phyloP scores from a whole-genome alignment of 768 basidiomycete species.

The Naganishia onofrii region DNA sequence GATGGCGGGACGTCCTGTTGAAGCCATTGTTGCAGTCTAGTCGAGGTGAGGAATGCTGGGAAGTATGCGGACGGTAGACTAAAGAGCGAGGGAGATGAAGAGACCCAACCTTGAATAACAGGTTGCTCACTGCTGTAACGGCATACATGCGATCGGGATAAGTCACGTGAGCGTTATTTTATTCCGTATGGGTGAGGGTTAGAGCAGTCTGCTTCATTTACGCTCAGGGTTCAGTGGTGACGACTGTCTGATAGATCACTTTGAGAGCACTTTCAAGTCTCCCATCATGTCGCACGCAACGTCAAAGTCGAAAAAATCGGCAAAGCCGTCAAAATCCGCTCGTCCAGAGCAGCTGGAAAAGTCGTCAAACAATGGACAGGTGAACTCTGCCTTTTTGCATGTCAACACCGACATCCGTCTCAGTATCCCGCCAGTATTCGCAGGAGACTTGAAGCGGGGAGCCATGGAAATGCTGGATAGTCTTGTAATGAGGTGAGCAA shows the following conservation, averaged over 20 bases:
- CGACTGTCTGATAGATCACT: not conserved
- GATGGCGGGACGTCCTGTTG: conserved; percentile 24
- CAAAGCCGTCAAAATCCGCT: not conserved
- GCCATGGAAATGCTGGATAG: conserved; percentile 87
- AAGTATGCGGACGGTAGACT: too few species aligned
- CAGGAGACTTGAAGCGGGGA: conserved; percentile 67
- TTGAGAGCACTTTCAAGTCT: not conserved
- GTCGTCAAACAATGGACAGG: not conserved
- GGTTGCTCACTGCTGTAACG: not conserved
- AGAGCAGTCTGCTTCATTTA: conserved; percentile 9
- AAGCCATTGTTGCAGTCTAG: not conserved
- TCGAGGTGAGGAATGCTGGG: not conserved
- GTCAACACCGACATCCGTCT: conserved; percentile 58
- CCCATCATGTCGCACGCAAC: conserved; percentile 10
- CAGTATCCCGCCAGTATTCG: conserved; percentile 77
- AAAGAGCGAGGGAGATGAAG: not conserved
- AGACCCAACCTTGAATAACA: not conserved
- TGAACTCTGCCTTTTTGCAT: conserved; percentile 59
- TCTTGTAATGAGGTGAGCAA: conserved; percentile 84
- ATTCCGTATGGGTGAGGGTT: not conserved
- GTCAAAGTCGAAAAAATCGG: not conserved
- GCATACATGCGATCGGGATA: conserved; percentile 2
- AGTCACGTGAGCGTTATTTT: conserved; percentile 27
- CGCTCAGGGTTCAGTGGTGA: not conserved
- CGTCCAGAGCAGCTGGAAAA: not conserved